Conservation (phyloP, 768 basidiomycete species). For the Tylopilus plumbeoviolaceoides region DNA sequence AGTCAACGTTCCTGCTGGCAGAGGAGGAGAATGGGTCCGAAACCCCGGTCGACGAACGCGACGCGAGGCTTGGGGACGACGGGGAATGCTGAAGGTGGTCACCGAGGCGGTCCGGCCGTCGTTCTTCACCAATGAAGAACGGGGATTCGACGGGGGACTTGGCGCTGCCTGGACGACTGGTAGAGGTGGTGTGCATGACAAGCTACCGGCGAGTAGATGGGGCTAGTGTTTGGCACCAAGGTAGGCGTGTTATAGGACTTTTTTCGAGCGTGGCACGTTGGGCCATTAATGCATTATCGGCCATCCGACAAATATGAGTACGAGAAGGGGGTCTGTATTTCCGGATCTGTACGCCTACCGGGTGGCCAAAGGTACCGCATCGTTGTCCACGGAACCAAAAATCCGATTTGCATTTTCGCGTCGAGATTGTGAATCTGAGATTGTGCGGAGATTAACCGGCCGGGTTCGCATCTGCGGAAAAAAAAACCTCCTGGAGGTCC, state of each 20-base stretch:
- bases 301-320: not conserved
- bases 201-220: not conserved
- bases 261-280: not conserved
- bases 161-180: not conserved
- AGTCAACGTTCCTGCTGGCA: slow-evolving; percentile 35
- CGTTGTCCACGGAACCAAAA: slow-evolving; percentile 11
- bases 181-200: slow-evolving; percentile 18
- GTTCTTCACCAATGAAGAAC: slow-evolving; percentile 22
- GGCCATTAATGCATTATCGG: slow-evolving; percentile 6
- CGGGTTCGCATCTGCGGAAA: too few species aligned
- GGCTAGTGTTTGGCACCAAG: too few species aligned
- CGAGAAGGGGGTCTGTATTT: not conserved
- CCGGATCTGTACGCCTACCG: not conserved
- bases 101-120: slow-evolving; percentile 1
- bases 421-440: slow-evolving; percentile 26
- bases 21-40: slow-evolving; percentile 54
- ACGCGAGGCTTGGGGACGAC: not conserved
- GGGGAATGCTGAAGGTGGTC: not conserved
- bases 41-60: slow-evolving; percentile 25
- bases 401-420: slow-evolving; percentile 19
- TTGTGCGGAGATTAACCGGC: slow-evolving; percentile 22
- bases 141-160: slow-evolving; percentile 3
- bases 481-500: slow-evolving; percentile 10
- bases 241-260: slow-evolving; percentile 5
- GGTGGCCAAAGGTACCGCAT: not conserved